phyloP scores from a whole-genome alignment of 768 basidiomycete genomes.

The Psilocybe cyanescens region DNA sequence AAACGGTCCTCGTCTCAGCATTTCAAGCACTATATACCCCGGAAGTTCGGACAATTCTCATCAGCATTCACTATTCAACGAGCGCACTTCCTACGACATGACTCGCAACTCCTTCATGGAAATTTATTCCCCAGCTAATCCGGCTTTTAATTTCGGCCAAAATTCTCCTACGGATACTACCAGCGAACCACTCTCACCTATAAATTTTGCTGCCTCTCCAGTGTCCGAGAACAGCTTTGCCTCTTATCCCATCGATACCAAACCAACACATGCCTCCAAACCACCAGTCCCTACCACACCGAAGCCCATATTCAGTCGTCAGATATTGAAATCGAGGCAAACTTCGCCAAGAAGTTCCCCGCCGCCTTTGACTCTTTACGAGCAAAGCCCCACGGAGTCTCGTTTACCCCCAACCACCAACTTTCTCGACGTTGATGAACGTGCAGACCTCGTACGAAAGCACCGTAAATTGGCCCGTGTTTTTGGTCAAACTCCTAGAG shows the following conservation, averaged over 20 bases:
- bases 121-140: conserved; percentile 30
- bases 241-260: conserved; percentile 20
- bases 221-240: conserved; percentile 10
- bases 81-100: conserved; percentile 26
- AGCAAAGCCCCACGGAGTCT: background rate
- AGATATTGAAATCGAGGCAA: conserved; percentile 22
- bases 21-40: conserved; percentile 45
- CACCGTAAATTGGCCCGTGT: conserved; percentile 80
- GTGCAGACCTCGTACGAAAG: conserved; percentile 72
- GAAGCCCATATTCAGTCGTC: conserved; percentile 48
- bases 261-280: conserved; percentile 35
- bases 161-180: conserved; percentile 1
- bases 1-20: conserved; percentile 43
- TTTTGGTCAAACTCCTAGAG: conserved; percentile 70
- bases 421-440: conserved; percentile 62
- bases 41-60: conserved; percentile 31
- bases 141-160: conserved; percentile 12
- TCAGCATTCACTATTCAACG: conserved; percentile 31
- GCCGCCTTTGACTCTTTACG: conserved; percentile 18
- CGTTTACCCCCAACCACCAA: conserved; percentile 68
- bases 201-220: conserved; percentile 17
- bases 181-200: conserved; percentile 20
- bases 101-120: conserved; percentile 38
- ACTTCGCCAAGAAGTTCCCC: conserved; percentile 25
- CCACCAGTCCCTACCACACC: conserved; percentile 50